phyloP scores from a whole-genome alignment of 352 stramenopile genomes.

The Albugo laibachii region DNA sequence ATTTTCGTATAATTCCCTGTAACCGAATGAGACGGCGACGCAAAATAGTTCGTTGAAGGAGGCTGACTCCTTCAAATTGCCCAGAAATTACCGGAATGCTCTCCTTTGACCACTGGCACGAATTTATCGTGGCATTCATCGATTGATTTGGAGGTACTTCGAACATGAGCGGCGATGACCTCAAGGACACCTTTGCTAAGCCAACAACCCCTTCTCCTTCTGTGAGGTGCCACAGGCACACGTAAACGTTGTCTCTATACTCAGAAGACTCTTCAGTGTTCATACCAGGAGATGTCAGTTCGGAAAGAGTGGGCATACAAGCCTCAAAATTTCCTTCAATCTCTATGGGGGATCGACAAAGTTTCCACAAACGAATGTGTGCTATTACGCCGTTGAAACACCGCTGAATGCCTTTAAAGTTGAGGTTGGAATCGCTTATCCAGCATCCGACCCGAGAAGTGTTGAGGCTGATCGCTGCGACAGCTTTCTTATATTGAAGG shows the following conservation, averaged over 20 bases:
- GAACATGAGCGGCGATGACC: constrained; percentile 11
- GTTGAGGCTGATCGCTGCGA: constrained; percentile 2
- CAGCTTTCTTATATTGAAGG: no score
- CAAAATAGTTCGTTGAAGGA: constrained; percentile 2
- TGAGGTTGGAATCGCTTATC: constrained; percentile 23
- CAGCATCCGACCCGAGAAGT: constrained; percentile 45
- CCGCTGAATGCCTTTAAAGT: constrained; percentile 12
- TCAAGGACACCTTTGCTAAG: constrained; percentile 14
- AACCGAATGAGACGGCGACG: constrained; percentile 8
- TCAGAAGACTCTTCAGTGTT: no score
- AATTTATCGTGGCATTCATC: constrained; percentile 21
- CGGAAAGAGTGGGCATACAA: constrained; percentile 13
- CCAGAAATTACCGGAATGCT: constrained; percentile 35
- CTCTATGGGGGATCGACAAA: constrained; percentile 15
- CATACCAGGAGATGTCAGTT: not conserved
- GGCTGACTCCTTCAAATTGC: constrained; percentile 14
- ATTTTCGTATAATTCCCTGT: constrained; percentile 17
- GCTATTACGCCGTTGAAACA: constrained; percentile 54
- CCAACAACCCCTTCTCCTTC: constrained; percentile 53
- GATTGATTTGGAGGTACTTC: not conserved
- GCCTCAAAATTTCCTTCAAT: constrained; percentile 46
- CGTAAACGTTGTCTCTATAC: constrained; percentile 7
- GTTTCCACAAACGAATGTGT: constrained; percentile 52
- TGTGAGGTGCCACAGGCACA: constrained; percentile 44
- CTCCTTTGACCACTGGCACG: constrained; percentile 41